phyloP scores from a whole-genome alignment of 257 asterid species.

The Osmanthus fragrans region DNA sequence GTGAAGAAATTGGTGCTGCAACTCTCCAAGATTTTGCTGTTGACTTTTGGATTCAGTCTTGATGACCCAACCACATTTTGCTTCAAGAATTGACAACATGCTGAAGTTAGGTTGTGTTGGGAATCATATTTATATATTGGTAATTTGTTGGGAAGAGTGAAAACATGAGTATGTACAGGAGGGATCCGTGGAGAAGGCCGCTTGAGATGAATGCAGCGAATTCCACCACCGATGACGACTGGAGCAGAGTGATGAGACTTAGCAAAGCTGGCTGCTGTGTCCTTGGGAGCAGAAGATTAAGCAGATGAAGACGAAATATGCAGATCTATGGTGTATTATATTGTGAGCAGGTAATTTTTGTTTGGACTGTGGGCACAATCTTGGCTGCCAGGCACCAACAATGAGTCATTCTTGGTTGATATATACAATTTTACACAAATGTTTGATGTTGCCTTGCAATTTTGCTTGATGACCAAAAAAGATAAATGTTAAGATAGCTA shows the following conservation, averaged over 20 bases:
- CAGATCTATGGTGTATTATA: constrained; percentile 77
- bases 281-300: constrained; percentile 85
- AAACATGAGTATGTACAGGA: constrained; percentile 62
- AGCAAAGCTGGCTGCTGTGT: constrained; percentile 92
- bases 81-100: too few species aligned
- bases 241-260: constrained; percentile 90
- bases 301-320: constrained; percentile 81
- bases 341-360: constrained; percentile 76
- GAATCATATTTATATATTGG: not conserved
- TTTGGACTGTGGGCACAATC: constrained; percentile 78
- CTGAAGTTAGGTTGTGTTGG: not conserved
- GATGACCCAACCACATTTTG: too few species aligned
- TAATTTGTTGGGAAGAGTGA: not conserved
- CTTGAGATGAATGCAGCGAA: constrained; percentile 84
- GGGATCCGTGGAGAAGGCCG: constrained; percentile 85
- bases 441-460: too few species aligned
- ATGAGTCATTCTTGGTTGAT: too few species aligned
- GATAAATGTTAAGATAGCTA: too few species aligned
- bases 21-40: too few species aligned
- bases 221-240: constrained; percentile 90
- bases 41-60: too few species aligned
- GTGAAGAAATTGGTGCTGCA: too few species aligned
- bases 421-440: too few species aligned
- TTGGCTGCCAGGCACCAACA: constrained; percentile 50
- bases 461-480: too few species aligned